Base-by-base conservation (phyloP, 202 grass and related monocot species). In the Saccharum hybrid region DNA sequence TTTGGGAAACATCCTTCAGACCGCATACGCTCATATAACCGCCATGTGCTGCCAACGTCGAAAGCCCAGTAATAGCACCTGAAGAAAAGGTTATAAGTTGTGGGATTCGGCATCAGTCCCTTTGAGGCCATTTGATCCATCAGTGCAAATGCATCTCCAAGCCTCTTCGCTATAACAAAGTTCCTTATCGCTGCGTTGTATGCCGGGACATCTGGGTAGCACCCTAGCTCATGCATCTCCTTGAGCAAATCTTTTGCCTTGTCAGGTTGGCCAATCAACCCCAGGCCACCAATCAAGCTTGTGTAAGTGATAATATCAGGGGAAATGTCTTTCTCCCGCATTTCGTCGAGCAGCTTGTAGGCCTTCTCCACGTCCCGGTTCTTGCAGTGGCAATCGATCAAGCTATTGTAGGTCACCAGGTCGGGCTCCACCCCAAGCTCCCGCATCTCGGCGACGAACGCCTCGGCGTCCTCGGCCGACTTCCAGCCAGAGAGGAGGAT, bases 371-470 rank as follows among this genome's bases (percentile, higher is more conserved):
- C 61, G 6, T 69, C 86, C 21, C 61, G 39, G 63, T 93, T 93
- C 84, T 98, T 98, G 73, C 92, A 93, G 19, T 94, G 83, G 31
- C 93, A 94, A 81, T 94, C 90, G 10, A 98, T 94, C 92, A 98
- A 46, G 72, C 87, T 93, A 72, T 98, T 98, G 66, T 93, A 98
- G 16, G 90, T 81, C 30, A 94, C 95, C 73, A 91, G 51, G 81
- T 98, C 90, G 1, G 95, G 95, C 77, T 69, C 81, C 41, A 94
- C 70, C 3, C 91, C 89, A 15, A 88, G 89, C 21, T 98, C 88
- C 4, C 49, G 79, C 92, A 94, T 97, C 77, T 97, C 95, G 4
- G 64, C 36, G 39, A 91, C 84, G 83, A 98, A 98, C 7, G 88
- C 85, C 62, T 98, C 90, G 4, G 92, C 92, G 26, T 93, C 92